Conservation (phyloP, 2,329 filamentous ascomycete genomes). For the Diaporthe vaccinii region DNA sequence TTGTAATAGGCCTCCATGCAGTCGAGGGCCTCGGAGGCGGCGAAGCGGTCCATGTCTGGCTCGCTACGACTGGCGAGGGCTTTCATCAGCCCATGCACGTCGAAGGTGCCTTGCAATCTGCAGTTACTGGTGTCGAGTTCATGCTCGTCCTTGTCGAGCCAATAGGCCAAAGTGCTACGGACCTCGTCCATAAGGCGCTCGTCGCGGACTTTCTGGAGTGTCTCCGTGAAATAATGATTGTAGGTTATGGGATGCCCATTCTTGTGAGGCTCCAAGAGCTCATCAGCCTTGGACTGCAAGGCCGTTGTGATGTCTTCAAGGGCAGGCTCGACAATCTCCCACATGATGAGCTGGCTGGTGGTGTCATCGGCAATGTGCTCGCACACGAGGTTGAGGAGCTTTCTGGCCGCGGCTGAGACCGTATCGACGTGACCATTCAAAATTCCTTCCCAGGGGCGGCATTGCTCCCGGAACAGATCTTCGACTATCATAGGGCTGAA, state of each 20-base stretch:
- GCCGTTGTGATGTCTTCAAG: slow-evolving; percentile 45
- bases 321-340: slow-evolving; percentile 41
- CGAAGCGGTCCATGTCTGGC: slow-evolving; percentile 46
- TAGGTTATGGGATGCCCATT: slow-evolving; percentile 65
- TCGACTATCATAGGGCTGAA: slow-evolving; percentile 33
- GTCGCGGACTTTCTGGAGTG: slow-evolving; percentile 49
- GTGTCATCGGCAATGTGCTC: slow-evolving; percentile 11
- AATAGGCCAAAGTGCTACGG: neutral
- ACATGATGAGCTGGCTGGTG: neutral
- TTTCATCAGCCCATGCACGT: neutral
- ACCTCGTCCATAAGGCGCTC: slow-evolving; percentile 32
- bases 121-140: neutral
- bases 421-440: slow-evolving; percentile 2
- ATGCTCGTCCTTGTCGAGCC: slow-evolving; percentile 8
- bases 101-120: slow-evolving; percentile 2
- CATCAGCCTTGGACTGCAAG: slow-evolving; percentile 53
- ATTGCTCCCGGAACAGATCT: slow-evolving; percentile 35
- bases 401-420: slow-evolving; percentile 8
- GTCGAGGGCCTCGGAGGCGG: slow-evolving; percentile 51
- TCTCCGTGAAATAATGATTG: slow-evolving; percentile 60
- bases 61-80: slow-evolving; percentile 36
- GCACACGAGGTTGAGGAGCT: slow-evolving; percentile 3
- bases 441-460: slow-evolving; percentile 20
- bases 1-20: slow-evolving; percentile 54
- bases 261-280: slow-evolving; percentile 55